Base-by-base conservation (phyloP, 2,329 filamentous ascomycete genomes). In the Xylaria sp. region DNA sequence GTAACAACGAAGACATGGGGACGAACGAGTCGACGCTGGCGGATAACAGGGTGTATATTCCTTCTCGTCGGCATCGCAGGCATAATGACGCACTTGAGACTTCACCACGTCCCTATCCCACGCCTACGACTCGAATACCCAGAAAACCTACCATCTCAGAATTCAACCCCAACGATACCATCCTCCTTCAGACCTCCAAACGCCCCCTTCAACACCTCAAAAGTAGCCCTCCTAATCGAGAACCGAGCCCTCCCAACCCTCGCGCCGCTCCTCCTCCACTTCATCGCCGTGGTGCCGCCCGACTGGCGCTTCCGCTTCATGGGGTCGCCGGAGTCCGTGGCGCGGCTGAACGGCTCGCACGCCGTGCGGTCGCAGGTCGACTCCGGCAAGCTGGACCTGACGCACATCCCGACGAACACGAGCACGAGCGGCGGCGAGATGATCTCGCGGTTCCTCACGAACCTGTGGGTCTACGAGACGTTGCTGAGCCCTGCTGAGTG, bases 291-390 rank as follows among this genome's bases (percentile, higher is more conserved):
- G 23, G 83, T 88, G 1, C 86, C 86, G 4, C 83, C 85, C 1
- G 86, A 88, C 78, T 89, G 87, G 87, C 83, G 82, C 37, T 87
- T 88, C 79, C 82, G 83, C 50, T 88, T 88, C 80, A 86, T 88
- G 82, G 86, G 86, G 63, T 86, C 84, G 15, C 37, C 76, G 25
- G 80, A 82, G 60, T 85, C 83, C 8, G 82, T 88, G 34, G 78
- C 79, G 44, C 73, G 73, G 69, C 75, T 87, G 74, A 86, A 86
- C 76, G 57, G 73, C 63, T 84, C 81, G 37, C 77, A 82, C 15
- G 84, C 85, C 50, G 84, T 87, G 75, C 82, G 82, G 10, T 76
- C 82, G 69, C 81, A 84, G 54, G 80, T 83, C 41, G 71, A 68
- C 20, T 67, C 79, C 1, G 84, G 83, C 48, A 87, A 87, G 76